Base-by-base conservation (phyloP, 1,139 yeast genomes). In the Candida anutae region DNA sequence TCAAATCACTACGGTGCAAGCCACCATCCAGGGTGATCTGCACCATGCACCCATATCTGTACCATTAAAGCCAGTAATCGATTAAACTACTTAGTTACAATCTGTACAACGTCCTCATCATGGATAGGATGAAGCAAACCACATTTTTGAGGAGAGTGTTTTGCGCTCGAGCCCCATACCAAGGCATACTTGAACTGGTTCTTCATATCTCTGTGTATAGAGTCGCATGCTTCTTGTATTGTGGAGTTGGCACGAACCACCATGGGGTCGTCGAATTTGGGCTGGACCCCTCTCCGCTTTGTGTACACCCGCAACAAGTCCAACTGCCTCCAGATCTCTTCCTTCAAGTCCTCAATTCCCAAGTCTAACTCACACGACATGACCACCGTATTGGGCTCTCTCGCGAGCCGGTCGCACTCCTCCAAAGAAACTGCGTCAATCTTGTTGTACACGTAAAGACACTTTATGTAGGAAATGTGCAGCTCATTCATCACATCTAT, bases 121-220 rank as follows among this genome's bases (percentile, higher is more conserved):
- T 83, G 77, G 12, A 90, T 78, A 24, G 66, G 66, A 51, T 90
- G 98, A 37, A 55, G 71, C 35, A 90, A 62, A 1, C 98, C 97
- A 63, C 97, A 88, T 50, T 87, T 87, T 49, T 90, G 98, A 2
- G 98, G 98, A 24, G 93, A 83, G 50, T 87, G 95, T 53, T 90
- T 90, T 5, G 96, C 83, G 29, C 94, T 80, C 1, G 88, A 77
- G 0, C 98, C 98, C 97, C 97, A 90, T 8, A 90, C 96, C 45
- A 87, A 59, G 1, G 97, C 97, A 51, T 87, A 85, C 50, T 87
- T 83, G 62, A 90, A 90, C 48, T 83, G 85, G 43, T 81, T 77
- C 46, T 87, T 87, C 69, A 90, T 82, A 43, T 88, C 96, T 43
- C 95, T 70, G 51, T 90, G 98, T 38, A 90, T 80, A 9, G 93